Percentiles rank a stretch among this genome's conserved stretches.
Conservation (phyloP, 352 stramenopile species). For the Globisporangium echinulatum region DNA sequence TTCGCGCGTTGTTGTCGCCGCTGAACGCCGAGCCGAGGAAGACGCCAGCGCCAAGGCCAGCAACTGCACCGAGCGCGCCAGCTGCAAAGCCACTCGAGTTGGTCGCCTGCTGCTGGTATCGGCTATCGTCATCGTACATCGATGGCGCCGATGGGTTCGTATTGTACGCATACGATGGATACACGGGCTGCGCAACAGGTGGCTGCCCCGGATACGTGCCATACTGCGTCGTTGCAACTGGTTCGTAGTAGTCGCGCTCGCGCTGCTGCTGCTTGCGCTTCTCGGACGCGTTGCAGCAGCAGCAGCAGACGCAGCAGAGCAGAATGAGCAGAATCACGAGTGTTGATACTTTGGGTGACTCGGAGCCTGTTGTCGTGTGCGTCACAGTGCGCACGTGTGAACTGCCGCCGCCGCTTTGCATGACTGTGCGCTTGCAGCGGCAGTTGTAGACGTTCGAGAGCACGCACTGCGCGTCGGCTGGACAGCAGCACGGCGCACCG, state of each 20-base stretch:
- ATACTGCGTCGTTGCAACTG: slow-evolving; percentile 23
- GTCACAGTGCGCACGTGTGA: slow-evolving; percentile 15
- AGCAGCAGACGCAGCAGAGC: slow-evolving; percentile 53
- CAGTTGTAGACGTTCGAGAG: slow-evolving; percentile 47
- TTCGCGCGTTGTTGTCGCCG: slow-evolving; percentile 9
- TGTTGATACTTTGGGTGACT: slow-evolving; percentile 14
- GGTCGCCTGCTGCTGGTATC: slow-evolving; percentile 10
- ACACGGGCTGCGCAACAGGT: slow-evolving; percentile 15
- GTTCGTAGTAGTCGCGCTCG: slow-evolving; percentile 23
- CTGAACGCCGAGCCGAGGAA: slow-evolving; percentile 40
- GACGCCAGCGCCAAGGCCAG: slow-evolving; percentile 41
- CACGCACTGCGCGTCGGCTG: slow-evolving; percentile 45
- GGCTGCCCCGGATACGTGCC: slow-evolving; percentile 18
- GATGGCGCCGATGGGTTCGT: slow-evolving; percentile 27
- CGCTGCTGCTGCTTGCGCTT: slow-evolving; percentile 18
- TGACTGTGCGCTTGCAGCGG: slow-evolving; percentile 33
- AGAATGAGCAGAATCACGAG: slow-evolving; percentile 40
- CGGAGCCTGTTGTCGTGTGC: slow-evolving; percentile 27
- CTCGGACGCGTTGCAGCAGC: slow-evolving; percentile 30
- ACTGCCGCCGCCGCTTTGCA: slow-evolving; percentile 5
- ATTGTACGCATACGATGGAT: slow-evolving; percentile 33
- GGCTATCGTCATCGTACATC: slow-evolving; percentile 10
- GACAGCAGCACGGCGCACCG: slow-evolving; percentile 57
- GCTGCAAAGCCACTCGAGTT: slow-evolving; percentile 20
- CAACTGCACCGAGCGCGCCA: slow-evolving; percentile 37